These are phyloP conservation scores for Triticum turgidum DNA, from an alignment of 176 grass and related monocot species.

Conservation along the genomic window DNA sequence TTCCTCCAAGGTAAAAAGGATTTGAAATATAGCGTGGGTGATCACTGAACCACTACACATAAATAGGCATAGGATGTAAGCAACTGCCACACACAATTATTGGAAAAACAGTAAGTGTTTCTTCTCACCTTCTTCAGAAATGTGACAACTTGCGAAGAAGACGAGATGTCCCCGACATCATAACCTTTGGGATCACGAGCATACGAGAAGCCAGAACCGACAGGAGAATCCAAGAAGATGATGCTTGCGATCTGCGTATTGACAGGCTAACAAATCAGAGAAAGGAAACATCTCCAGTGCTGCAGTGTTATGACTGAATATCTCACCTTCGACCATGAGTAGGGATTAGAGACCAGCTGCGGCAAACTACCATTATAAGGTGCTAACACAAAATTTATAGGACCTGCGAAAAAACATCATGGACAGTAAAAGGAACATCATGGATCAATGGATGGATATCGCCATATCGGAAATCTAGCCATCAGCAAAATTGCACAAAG, in stretches of 20 bases:
- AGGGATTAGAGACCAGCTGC: constrained; percentile 24
- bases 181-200: constrained; percentile 41
- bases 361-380: constrained; percentile 32
- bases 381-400: constrained; percentile 24
- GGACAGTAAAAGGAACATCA: too few relatives aligned
- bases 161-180: constrained; percentile 34
- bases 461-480: too few relatives aligned
- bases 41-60: constrained; percentile 48
- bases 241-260: constrained; percentile 36
- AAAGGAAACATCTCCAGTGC: not conserved
- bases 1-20: constrained; percentile 55
- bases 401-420: constrained; percentile 28
- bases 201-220: constrained; percentile 66
- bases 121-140: constrained; percentile 54
- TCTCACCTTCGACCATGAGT: constrained; percentile 52
- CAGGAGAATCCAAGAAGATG: constrained; percentile 68
- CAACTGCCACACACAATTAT: not conserved
- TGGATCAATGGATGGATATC: too few relatives aligned
- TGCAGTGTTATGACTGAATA: not conserved
- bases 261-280: not conserved
- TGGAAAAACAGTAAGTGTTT: not conserved
- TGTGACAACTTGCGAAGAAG: constrained; percentile 39
- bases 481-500: too few relatives aligned
- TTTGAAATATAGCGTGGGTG: constrained; percentile 45
- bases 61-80: not conserved